Conservation (phyloP, 306 rosid genomes). For the Casuarina equisetifolia region DNA sequence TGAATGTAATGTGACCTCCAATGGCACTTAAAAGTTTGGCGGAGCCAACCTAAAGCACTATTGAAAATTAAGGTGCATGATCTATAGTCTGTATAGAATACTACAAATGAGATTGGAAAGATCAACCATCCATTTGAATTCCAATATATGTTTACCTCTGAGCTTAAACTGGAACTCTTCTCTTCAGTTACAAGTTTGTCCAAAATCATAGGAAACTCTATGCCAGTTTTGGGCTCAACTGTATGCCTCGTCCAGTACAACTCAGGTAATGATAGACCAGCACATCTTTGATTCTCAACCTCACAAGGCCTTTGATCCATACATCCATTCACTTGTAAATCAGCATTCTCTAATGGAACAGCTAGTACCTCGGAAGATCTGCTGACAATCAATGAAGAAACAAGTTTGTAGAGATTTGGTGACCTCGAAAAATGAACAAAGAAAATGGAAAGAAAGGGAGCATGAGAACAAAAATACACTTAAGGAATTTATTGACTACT, state of each 20-base stretch:
- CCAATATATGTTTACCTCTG: slow-evolving; percentile 64
- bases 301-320: slow-evolving; percentile 58
- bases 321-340: slow-evolving; percentile 39
- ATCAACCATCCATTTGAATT: slow-evolving; percentile 6
- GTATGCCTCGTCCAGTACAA: slow-evolving; percentile 57
- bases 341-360: slow-evolving; percentile 54
- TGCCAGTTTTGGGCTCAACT: slow-evolving; percentile 88
- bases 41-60: slow-evolving; percentile 8
- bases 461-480: slow-evolving; percentile 18
- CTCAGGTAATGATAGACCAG: slow-evolving; percentile 40
- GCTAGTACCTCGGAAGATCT: slow-evolving; percentile 75
- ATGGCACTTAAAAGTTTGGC: too few relatives aligned
- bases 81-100: slow-evolving; percentile 6
- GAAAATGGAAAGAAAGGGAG: background rate
- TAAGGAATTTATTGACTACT: slow-evolving; percentile 30
- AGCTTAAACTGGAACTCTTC: slow-evolving; percentile 47
- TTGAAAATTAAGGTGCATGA: slow-evolving; percentile 15
- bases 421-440: slow-evolving; percentile 7
- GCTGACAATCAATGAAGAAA: slow-evolving; percentile 25
- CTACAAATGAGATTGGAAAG: slow-evolving; percentile 9
- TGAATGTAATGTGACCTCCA: background rate
- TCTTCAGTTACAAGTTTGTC: slow-evolving; percentile 48
- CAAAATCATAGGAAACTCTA: slow-evolving; percentile 77
- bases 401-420: slow-evolving; percentile 6
- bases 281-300: slow-evolving; percentile 53